Percentiles rank a stretch among this genome's conserved stretches.
These are phyloP conservation scores for Fusarium odoratissimum DNA, from an alignment of 2,329 filamentous ascomycete genomes.

Conservation along the genomic window DNA sequence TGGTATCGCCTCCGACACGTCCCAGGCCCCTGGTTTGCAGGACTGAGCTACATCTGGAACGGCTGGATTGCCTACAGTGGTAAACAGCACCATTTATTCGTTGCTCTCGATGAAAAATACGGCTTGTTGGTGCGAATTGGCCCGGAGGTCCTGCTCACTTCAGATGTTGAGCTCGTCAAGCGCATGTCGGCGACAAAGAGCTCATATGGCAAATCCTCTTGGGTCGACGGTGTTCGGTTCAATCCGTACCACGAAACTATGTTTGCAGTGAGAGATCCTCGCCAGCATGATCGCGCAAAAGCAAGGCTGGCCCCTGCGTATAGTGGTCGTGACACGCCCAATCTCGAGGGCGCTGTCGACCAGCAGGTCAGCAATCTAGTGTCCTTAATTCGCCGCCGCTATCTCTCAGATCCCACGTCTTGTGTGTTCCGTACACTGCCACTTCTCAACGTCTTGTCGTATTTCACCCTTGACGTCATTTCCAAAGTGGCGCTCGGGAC, in stretches of 20 bases:
- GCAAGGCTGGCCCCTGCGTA: not conserved
- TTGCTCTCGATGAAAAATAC: not conserved
- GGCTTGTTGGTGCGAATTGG: constrained; percentile 7
- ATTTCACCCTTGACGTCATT: not conserved
- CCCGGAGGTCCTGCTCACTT: not conserved
- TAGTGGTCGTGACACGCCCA: constrained; percentile 2
- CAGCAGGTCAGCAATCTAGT: not conserved
- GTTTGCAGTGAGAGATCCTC: not conserved
- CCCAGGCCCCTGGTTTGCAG: not conserved
- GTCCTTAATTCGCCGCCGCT: not conserved
- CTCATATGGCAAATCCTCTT: not conserved
- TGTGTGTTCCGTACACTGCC: not conserved
- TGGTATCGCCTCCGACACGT: constrained; percentile 4
- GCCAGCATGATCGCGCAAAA: not conserved
- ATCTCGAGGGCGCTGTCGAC: not conserved
- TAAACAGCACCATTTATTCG: not conserved
- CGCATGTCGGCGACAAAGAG: constrained; percentile 1
- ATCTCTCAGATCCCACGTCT: not conserved
- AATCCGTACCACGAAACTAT: constrained; percentile 1
- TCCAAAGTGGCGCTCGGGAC: not conserved
- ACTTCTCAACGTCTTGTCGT: not conserved
- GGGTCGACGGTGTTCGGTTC: not conserved
- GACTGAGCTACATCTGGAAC: constrained; percentile 7
- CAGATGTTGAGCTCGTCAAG: not conserved
- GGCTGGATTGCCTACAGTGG: not conserved